Conservation (phyloP, 805 yeast genomes). For the Kluyveromyces nonfermentans region DNA sequence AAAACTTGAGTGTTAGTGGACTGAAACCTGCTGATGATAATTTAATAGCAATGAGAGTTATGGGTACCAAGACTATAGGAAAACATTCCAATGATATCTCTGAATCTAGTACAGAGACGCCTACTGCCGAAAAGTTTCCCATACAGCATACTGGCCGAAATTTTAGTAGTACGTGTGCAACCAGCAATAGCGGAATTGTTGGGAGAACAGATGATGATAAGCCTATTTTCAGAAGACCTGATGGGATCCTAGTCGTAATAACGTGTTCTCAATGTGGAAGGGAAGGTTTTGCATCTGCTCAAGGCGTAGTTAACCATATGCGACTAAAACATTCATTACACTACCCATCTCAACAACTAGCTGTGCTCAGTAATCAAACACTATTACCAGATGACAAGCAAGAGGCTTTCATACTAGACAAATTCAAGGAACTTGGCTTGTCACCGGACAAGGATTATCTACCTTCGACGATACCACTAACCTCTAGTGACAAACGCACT, state of each 20-base stretch:
- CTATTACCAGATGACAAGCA: constrained; percentile 30
- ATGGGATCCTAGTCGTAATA: constrained; percentile 59
- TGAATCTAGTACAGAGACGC: constrained; percentile 8
- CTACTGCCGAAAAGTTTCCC: constrained; percentile 17
- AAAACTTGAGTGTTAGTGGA: constrained; percentile 16
- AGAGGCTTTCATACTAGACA: constrained; percentile 16
- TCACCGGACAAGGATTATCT: constrained; percentile 22
- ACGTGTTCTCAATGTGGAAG: constrained; percentile 61
- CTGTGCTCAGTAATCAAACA: constrained; percentile 59
- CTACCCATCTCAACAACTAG: constrained; percentile 62
- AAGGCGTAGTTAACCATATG: constrained; percentile 71
- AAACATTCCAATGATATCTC: constrained; percentile 2
- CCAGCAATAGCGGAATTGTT: constrained; percentile 40
- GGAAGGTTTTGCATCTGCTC: constrained; percentile 66
- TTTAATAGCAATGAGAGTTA: constrained; percentile 12
- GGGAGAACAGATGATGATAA: constrained; percentile 31
- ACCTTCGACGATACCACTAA: constrained; percentile 15
- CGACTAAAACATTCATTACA: constrained; percentile 66
- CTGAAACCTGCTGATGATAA: constrained; percentile 15
- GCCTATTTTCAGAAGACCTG: constrained; percentile 57
- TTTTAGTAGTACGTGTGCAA: constrained; percentile 31
- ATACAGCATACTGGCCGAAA: constrained; percentile 25
- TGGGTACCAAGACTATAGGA: constrained; percentile 12
- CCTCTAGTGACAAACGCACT: neutral
- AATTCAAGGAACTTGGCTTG: constrained; percentile 19